A percentile compares a stretch with the other conserved stretches of the same genome.
These are phyloP conservation scores for Hippophae tibetana DNA, from an alignment of 306 rosid genomes.

Conservation along the genomic window DNA sequence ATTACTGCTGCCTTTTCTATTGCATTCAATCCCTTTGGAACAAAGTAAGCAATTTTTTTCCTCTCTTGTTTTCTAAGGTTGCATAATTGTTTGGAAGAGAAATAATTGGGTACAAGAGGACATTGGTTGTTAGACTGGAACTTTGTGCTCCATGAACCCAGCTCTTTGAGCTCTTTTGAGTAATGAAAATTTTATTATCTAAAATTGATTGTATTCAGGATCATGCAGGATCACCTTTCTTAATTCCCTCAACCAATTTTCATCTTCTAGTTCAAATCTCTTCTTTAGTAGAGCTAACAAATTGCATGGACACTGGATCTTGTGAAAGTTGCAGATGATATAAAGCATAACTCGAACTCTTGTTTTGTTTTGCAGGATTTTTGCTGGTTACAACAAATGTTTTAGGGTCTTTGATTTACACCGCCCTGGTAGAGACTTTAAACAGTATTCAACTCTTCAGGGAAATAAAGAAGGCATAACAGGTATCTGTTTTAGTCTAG, in stretches of 20 bases:
- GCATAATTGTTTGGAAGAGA: not conserved
- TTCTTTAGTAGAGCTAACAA: too few relatives aligned
- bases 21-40: conserved; percentile 83
- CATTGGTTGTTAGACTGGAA: not conserved
- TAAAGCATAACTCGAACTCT: not conserved
- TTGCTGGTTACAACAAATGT: conserved; percentile 90
- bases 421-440: conserved; percentile 89
- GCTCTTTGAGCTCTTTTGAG: not conserved
- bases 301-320: not conserved
- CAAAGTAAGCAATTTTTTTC: conserved; percentile 45
- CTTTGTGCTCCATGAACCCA: not conserved
- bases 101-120: not conserved
- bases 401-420: conserved; percentile 89
- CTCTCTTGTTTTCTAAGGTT: not conserved
- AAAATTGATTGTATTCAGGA: not conserved
- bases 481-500: conserved; percentile 32
- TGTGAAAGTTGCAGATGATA: not conserved
- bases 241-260: conserved; percentile 1
- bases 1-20: conserved; percentile 83
- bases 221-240: conserved; percentile 8
- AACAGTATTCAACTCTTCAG: conserved; percentile 55
- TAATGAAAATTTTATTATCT: conserved; percentile 1
- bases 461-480: conserved; percentile 89
- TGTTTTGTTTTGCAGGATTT: conserved; percentile 49
- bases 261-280: not conserved